Evolutionary conservation across 345 rosid species (phyloP).

Genomic region (Pugionium cornutum): DNA sequence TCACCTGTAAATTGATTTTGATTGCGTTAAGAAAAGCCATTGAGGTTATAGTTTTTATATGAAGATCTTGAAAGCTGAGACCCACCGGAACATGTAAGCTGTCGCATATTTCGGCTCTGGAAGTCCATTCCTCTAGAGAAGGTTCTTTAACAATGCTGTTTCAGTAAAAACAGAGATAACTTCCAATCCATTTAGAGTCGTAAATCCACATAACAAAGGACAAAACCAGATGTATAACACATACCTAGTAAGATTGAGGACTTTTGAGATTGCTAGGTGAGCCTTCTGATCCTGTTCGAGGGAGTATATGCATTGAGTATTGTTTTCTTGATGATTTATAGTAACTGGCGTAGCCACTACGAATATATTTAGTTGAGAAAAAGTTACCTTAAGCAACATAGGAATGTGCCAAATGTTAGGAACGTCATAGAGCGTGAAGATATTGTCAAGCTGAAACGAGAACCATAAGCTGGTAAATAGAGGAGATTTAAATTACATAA

Average conservation of each 20-base stretch:
- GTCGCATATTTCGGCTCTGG: slow-evolving; percentile 68
- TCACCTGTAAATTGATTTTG: slow-evolving; percentile 54
- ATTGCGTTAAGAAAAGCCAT: slow-evolving; percentile 17
- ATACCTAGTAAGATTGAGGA: slow-evolving; percentile 67
- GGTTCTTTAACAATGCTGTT: slow-evolving; percentile 67
- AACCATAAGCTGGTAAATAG: slow-evolving; percentile 20
- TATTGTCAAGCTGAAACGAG: slow-evolving; percentile 61
- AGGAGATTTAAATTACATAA: slow-evolving; percentile 21
- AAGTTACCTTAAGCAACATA: slow-evolving; percentile 65
- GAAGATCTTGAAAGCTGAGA: slow-evolving; percentile 22
- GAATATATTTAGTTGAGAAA: neutral
- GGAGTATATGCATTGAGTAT: neutral
- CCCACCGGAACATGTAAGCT: slow-evolving; percentile 71
- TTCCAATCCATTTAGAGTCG: neutral
- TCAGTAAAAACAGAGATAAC: slow-evolving; percentile 29
- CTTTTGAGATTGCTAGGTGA: slow-evolving; percentile 76
- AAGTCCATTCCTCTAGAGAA: slow-evolving; percentile 64
- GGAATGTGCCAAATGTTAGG: slow-evolving; percentile 98
- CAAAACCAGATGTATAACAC: slow-evolving; percentile 20
- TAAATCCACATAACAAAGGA: slow-evolving; percentile 8
- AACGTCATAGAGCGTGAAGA: slow-evolving; percentile 81
- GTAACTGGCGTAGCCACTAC: neutral
- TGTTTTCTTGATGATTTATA: neutral
- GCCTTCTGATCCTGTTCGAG: slow-evolving; percentile 82
- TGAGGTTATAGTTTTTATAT: neutral